These are phyloP conservation scores for Moricandia moricandioides DNA, from an alignment of 345 rosid species.

Conservation along the genomic window DNA sequence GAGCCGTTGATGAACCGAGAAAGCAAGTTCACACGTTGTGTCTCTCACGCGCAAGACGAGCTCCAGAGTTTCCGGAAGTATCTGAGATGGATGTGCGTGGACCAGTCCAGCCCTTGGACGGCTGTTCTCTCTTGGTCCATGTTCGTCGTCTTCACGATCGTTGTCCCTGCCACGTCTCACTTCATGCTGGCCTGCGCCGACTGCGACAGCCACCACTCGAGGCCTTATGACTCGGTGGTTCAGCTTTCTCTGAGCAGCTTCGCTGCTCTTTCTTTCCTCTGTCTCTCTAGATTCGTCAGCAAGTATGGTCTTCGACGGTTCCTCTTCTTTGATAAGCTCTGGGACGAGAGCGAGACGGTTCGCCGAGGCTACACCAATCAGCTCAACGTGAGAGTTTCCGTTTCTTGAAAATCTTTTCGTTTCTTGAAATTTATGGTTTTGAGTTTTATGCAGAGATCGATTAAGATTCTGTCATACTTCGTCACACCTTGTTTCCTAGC, in stretches of 20 bases:
- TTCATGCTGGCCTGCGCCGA: conserved; percentile 66
- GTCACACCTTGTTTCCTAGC: conserved; percentile 73
- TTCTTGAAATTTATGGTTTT: background rate
- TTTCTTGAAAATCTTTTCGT: too few relatives aligned
- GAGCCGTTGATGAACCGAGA: conserved; percentile 38
- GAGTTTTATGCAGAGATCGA: conserved; percentile 60
- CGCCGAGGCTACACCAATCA: conserved; percentile 61
- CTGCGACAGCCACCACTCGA: conserved; percentile 63
- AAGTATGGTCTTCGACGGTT: conserved; percentile 71
- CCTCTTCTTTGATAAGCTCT: conserved; percentile 88
- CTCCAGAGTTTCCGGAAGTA: conserved; percentile 67
- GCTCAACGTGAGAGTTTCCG: conserved; percentile 62
- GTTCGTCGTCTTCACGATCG: conserved; percentile 57
- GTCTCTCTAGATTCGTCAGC: conserved; percentile 60
- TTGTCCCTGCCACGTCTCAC: conserved; percentile 70
- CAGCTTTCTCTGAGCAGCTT: conserved; percentile 76
- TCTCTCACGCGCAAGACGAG: conserved; percentile 73
- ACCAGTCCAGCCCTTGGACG: conserved; percentile 59
- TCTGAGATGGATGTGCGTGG: conserved; percentile 86
- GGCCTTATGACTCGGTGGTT: conserved; percentile 73
- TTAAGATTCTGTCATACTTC: conserved; percentile 65
- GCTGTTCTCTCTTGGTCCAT: conserved; percentile 71
- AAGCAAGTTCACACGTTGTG: conserved; percentile 45
- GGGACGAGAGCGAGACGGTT: conserved; percentile 83
- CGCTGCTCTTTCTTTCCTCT: conserved; percentile 66